Evolutionary conservation across 345 rosid genomes (phyloP), one percentile per base, ranked within the genome.

Genomic region (Carallia pectinifolia): DNA sequence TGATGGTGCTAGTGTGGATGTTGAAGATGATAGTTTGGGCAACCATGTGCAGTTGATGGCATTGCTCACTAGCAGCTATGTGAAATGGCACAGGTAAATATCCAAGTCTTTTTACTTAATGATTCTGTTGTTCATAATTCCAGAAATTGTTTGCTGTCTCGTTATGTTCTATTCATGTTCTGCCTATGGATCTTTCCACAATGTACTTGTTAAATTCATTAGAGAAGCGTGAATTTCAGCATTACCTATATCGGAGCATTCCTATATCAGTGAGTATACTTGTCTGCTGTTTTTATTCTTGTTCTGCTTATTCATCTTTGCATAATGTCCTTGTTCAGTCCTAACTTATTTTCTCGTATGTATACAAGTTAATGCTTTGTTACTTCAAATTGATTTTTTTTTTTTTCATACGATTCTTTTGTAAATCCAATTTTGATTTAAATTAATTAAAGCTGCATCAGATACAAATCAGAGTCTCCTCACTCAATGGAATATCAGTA

Each of bases 1-100:
- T 75, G 97, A 94, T 53, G 90, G 93, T 76, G 97, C 97, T 56
- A 94, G 98, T 56, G 71, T 90, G 80, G 88, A 91, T 73, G 66
- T 91, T 56, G 97, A 88, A 72, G 96, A 91, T 85, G 95, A 90
- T 73, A 75, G 69, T 74, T 85, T 94, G 84, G 81, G 67, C 83
- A 80, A 61, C 85, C 88, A 50, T 85, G 85, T 71, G 36, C 68
- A 18, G 73, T 23, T 23, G 23, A 23, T 23, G 23, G 23, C 23
- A 23, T 23, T 23, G 23, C 23, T 23, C 23, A 23, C 23, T 23
- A 23, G 23, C 23, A 23, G 23, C 23, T 23, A 23, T 23, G 23
- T 23, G 23, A 23, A 23, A 23, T 23, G 23, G 23, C 23, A 23
- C 23, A 23, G 23, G 23, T 23, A 23, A 23, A 23, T 23, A 23